Base-by-base conservation (phyloP, 1,284 basidiomycete species). In the Malassezia yamatoensis region DNA sequence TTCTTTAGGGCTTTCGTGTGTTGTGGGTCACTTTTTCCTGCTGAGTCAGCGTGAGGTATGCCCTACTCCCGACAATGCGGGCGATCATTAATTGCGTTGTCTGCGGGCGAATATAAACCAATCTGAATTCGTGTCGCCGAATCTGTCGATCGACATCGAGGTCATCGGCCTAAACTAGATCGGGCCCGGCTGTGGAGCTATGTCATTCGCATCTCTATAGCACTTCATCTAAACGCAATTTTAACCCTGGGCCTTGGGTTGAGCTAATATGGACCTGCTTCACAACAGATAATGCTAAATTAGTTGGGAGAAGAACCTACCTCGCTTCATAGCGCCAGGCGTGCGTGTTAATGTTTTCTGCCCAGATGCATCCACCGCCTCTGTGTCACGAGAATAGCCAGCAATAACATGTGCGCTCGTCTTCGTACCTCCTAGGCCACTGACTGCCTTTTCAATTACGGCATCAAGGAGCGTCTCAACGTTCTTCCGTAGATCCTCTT, bases 221-320 rank as follows among this genome's bases (percentile, higher is more conserved):
- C n/a, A 70, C 62, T 34, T 73, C 69, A 11, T 62, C 58, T 10
- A 72, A 49, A 21, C 63, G 61, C 39, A 74, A 74, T 83, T 65
- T 83, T 85, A 93, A 88, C 16, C 86, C 85, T 18, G 90, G 90
- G 15, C 89, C 89, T 70, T 86, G 85, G 36, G 82, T 83, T 24
- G 89, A 88, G 76, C 86, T 89, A 53, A 94, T 80, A 63, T 88
- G 80, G 20, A 90, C 84, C 62, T 83, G 83, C 36, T 68, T 39
- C 60, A 63, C 65, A 16, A 70, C 63, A 36, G 53, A 56, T 24
- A 56, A 53, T 4, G 71, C 71, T 57, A 58, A 54, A 41, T 49
- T 18, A 49, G 47, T 33, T 15, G 16, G 16, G 42, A 29, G 40
- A 5, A 3, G 7, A 15, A 53, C 51, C 7, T 40, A 53, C 51